A percentile compares a stretch with the other conserved stretches of the same genome.
phyloP scores from a whole-genome alignment of 1,284 basidiomycete species.

The Papiliotrema flavescens region DNA sequence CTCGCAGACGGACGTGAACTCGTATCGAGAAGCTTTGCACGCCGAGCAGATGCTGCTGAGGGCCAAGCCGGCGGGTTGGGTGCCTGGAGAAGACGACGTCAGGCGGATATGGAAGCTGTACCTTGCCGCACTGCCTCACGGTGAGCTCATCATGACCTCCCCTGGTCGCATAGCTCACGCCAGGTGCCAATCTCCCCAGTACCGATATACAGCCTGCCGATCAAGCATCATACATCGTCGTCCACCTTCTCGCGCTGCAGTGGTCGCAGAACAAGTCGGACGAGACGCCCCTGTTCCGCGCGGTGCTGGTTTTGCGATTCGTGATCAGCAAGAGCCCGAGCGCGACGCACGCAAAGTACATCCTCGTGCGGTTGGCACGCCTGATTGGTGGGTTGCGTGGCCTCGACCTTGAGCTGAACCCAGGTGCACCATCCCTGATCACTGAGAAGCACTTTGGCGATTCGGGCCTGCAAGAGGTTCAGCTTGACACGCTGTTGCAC shows the following conservation, averaged over 20 bases:
- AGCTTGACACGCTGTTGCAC: constrained; percentile 37
- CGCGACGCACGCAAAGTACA: constrained; percentile 22
- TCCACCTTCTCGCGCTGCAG: constrained; percentile 20
- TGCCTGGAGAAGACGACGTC: constrained; percentile 11
- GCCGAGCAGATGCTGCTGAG: constrained; percentile 24
- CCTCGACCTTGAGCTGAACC: neutral
- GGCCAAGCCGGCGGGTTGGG: constrained; percentile 4
- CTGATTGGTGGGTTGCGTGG: constrained; percentile 19
- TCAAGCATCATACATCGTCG: constrained; percentile 26
- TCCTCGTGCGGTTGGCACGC: constrained; percentile 33
- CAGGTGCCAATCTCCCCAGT: constrained; percentile 30
- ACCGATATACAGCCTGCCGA: constrained; percentile 41
- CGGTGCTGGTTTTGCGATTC: constrained; percentile 22
- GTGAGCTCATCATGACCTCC: constrained; percentile 9
- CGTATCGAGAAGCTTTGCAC: constrained; percentile 23
- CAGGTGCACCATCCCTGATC: constrained; percentile 23
- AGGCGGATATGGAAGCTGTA: constrained; percentile 31
- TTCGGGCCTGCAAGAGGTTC: constrained; percentile 32
- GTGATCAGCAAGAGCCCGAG: constrained; percentile 26
- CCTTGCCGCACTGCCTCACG: constrained; percentile 27
- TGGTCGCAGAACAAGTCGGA: constrained; percentile 14
- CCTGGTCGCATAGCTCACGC: neutral
- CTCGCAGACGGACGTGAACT: constrained; percentile 19
- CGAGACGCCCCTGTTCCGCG: constrained; percentile 16
- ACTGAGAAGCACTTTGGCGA: constrained; percentile 14